Evolutionary conservation across 2,329 filamentous ascomycete species (phyloP), one percentile per base, ranked within the genome.

Genomic region (Cladophialophora chaetospira): DNA sequence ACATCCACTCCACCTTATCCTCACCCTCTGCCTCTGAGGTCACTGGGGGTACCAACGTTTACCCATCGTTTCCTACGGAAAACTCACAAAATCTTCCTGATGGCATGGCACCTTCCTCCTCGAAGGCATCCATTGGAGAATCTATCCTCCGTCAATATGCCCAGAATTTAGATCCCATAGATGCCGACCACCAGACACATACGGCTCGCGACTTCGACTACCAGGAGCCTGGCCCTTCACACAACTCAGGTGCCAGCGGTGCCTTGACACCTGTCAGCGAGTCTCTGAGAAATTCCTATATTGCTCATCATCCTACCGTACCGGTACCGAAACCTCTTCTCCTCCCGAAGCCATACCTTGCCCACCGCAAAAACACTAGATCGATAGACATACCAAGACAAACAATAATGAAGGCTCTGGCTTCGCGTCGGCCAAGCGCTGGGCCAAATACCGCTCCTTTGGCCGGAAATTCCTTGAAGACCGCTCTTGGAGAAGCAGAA

Each of bases 391-490:
- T 92, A 63, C 88, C 89, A 10, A 85, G 85, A 62, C 89, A 93
- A 74, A 93, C 89, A 54, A 85, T 91, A 68, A 84, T 92, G 77
- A 92, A 94, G 75, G 89, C 88, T 4, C 75, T 93, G 64, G 88
- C 88, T 54, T 91, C 88, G 21, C 73, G 77, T 33, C 72, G 76
- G 15, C 75, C 76, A 11, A 73, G 89, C 61, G 75, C 80, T 72
- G 77, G 79, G 57, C 82, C 89, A 74, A 72, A 86, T 50, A 81
- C 78, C 53, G 67, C 66, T 17, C 55, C 59, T 4, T 52, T 57
- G 38, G 48, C 36, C 21, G 44, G 28, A 10, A 54, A 55, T 57
- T n/a, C 54, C 25, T 33, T 58, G 46, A 54, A 55, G 46, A 36
- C 48, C 19, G 29, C 45, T 2, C 33, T 43, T 6, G 44, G 19